Evolutionary conservation across 2,329 filamentous ascomycete genomes (phyloP).

Genomic region (Neodidymelliopsis sp.): DNA sequence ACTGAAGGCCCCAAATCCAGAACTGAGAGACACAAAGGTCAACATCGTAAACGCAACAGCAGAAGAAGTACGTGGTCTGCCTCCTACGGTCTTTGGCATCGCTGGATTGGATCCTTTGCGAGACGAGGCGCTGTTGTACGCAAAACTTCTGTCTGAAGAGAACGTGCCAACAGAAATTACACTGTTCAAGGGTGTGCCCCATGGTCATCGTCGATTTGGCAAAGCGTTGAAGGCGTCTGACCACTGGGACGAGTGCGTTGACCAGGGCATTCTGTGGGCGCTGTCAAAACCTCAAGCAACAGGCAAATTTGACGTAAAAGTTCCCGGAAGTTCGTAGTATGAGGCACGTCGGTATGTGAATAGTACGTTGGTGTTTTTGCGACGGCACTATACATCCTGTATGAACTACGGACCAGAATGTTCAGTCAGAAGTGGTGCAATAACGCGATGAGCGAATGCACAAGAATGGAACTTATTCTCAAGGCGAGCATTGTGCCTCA

Average conservation of each 20-base stretch:
- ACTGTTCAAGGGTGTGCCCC: constrained; percentile 62
- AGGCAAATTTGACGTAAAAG: constrained; percentile 44
- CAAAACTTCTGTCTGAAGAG: constrained; percentile 51
- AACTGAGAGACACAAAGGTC: constrained; percentile 43
- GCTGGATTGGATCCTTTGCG: constrained; percentile 60
- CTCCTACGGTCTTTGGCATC: constrained; percentile 58
- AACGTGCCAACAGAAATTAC: constrained; percentile 59
- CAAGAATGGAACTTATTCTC: too few species aligned
- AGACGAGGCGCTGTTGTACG: constrained; percentile 59
- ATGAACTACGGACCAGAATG: too few species aligned
- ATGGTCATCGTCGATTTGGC: constrained; percentile 60
- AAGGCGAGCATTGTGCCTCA: background rate
- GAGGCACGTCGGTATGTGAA: too few species aligned
- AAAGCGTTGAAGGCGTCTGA: constrained; percentile 50
- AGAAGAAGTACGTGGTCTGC: constrained; percentile 53
- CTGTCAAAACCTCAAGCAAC: constrained; percentile 46
- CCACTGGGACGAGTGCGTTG: constrained; percentile 55
- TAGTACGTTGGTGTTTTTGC: too few species aligned
- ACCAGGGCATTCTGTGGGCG: constrained; percentile 55
- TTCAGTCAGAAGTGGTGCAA: too few species aligned
- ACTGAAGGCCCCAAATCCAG: constrained; percentile 27
- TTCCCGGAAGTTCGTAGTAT: constrained; percentile 17
- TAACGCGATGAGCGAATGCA: too few species aligned
- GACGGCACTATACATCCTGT: too few species aligned
- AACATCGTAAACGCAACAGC: constrained; percentile 44